Evolutionary conservation across 106 monocot species (phyloP), one percentile per base, ranked within the genome.

Genomic region (Apostasia shenzhenica): DNA sequence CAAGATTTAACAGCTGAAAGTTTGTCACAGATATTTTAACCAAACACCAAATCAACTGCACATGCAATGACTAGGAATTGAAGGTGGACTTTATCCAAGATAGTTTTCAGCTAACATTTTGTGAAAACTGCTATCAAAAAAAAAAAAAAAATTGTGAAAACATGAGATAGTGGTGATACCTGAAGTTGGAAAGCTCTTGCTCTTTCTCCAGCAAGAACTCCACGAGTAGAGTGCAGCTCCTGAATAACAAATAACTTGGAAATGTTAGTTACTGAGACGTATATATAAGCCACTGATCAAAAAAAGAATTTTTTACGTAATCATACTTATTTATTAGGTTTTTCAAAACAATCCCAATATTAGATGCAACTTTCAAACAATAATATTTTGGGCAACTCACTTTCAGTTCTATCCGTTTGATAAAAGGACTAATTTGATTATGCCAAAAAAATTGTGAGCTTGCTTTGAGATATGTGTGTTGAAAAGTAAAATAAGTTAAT

Each of bases 181-280:
- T 99, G 97, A 3, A 99, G 87, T 66, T 99, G 97, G 50, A 92
- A 85, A 43, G 92, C 89, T 77, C 97, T 89, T 61, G 86, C 81
- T 56, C 90, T 89, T 77, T 99, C 97, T 57, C 86, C 89, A 14
- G 92, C 89, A 77, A 99, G 76, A 65, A 99, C 97, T 59, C 97
- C 92, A 13, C 92, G 78, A 1, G 97, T 99, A 5, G 97, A 93
- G 77, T 87, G 86, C 72, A 99, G 65, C 70, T 97, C 97, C 97
- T 97, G 68, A 40, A 72, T 61, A n/a, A 60, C 72, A 10, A 56
- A 58, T 69, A 65, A 62, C 12, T 26, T 0, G 26, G 26, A 26
- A 26, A 45, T 62, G 45, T 62, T 12, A 62, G 61, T 44, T 3
- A 43, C 44, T 0, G 48, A 48, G 1, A 65, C 37, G 0, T 3